Conservation (phyloP, 306 rosid species). For the Dryas drummondii region DNA sequence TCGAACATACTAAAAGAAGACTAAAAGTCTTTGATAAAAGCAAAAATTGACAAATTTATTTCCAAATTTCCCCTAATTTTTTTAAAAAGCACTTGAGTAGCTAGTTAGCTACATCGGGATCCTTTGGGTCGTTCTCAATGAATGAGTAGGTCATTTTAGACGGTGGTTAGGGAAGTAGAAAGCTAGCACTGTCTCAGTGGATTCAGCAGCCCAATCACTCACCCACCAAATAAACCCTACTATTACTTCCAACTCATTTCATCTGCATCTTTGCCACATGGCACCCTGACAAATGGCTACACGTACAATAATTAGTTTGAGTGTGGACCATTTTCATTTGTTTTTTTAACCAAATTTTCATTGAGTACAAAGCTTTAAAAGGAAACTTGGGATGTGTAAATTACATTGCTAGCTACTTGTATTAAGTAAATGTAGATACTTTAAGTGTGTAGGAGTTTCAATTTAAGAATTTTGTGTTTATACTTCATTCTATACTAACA, state of each 20-base stretch:
- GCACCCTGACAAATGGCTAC: slow-evolving; percentile 19
- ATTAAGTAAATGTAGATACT: too few relatives aligned
- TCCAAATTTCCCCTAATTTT: too few relatives aligned
- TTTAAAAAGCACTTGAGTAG: too few relatives aligned
- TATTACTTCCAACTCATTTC: slow-evolving; percentile 23
- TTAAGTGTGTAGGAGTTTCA: too few relatives aligned
- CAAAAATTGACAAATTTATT: too few relatives aligned
- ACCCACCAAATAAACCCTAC: slow-evolving; percentile 37
- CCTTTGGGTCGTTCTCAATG: slow-evolving; percentile 30
- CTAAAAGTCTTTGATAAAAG: too few relatives aligned
- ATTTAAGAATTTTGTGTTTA: too few relatives aligned
- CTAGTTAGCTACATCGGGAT: slow-evolving; percentile 11
- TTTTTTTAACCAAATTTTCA: neutral
- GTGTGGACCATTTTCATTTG: slow-evolving; percentile 33
- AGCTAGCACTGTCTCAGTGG: slow-evolving; percentile 55
- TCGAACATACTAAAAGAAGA: too few relatives aligned
- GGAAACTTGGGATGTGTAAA: too few relatives aligned
- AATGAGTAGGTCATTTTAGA: slow-evolving; percentile 33
- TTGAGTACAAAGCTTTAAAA: too few relatives aligned
- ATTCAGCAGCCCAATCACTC: slow-evolving; percentile 53
- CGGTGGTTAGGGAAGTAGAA: slow-evolving; percentile 64
- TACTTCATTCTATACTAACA: too few relatives aligned
- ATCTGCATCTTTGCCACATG: slow-evolving; percentile 37
- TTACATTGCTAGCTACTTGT: too few relatives aligned
- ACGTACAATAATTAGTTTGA: slow-evolving; percentile 20